Conservation (phyloP, 805 yeast genomes). For the Kazachstania martiniae region DNA sequence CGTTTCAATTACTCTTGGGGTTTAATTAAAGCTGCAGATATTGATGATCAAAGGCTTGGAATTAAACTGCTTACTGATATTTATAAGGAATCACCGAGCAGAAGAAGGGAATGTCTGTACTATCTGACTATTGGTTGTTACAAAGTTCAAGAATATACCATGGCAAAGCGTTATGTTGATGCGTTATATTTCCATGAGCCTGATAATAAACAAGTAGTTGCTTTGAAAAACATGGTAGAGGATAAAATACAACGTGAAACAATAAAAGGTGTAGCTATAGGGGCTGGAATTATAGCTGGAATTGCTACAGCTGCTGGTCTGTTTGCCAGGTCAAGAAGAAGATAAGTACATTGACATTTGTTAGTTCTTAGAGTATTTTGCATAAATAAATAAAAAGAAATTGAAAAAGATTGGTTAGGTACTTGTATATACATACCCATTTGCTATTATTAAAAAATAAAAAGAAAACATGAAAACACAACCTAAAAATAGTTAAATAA, state of each 20-base stretch:
- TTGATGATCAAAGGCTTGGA: conserved; percentile 66
- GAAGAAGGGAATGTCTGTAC: conserved; percentile 83
- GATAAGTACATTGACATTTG: too few species aligned
- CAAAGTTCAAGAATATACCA: conserved; percentile 77
- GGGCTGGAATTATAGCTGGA: conserved; percentile 76
- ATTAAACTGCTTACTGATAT: conserved; percentile 57
- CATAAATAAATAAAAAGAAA: too few species aligned
- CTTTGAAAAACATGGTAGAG: conserved; percentile 66
- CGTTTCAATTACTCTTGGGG: conserved; percentile 97
- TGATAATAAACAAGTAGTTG: conserved; percentile 64
- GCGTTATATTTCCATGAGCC: conserved; percentile 73
- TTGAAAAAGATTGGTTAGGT: too few species aligned
- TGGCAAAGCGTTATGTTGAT: conserved; percentile 79
- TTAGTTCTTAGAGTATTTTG: too few species aligned
- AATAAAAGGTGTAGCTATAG: conserved; percentile 74
- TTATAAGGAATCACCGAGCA: conserved; percentile 65
- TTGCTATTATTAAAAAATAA: too few species aligned
- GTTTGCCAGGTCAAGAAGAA: conserved; percentile 14
- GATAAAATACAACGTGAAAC: conserved; percentile 83
- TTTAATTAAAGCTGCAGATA: conserved; percentile 56
- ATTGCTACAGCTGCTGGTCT: conserved; percentile 49
- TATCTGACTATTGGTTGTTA: conserved; percentile 81
- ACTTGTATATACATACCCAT: too few species aligned
- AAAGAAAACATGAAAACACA: too few species aligned
- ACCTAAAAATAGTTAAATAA: too few species aligned